Evolutionary conservation across 495 filamentous ascomycete genomes (phyloP).

Genomic region (Annulohypoxylon nitens): DNA sequence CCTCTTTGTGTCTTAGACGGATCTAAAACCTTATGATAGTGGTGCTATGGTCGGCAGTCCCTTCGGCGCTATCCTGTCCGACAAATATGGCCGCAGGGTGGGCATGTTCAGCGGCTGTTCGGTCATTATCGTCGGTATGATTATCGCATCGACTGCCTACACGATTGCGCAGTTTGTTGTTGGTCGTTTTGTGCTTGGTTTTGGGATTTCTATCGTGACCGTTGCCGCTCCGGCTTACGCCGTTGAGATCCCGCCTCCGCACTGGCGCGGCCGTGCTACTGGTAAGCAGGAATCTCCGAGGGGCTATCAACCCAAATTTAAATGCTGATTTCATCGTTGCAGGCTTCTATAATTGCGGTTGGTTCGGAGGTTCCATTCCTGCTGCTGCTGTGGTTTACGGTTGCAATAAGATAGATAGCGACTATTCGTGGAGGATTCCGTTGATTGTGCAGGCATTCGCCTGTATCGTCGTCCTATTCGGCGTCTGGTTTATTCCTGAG

Average conservation of each 20-base stretch:
- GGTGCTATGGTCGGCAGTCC: conserved; percentile 62
- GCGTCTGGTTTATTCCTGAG: conserved; percentile 72
- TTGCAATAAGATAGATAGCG: conserved; percentile 56
- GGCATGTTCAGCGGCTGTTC: conserved; percentile 64
- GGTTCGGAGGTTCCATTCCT: conserved; percentile 65
- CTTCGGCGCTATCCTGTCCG: conserved; percentile 60
- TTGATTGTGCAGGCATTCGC: conserved; percentile 61
- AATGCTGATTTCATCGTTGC: conserved; percentile 16
- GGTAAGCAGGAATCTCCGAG: conserved; percentile 34
- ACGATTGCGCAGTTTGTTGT: conserved; percentile 61
- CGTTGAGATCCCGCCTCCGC: conserved; percentile 63
- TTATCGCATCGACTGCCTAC: conserved; percentile 56
- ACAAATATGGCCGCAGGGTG: conserved; percentile 57
- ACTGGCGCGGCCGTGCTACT: conserved; percentile 63
- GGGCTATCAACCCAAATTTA: neutral
- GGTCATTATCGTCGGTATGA: conserved; percentile 66
- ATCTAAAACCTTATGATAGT: conserved; percentile 40
- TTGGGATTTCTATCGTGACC: conserved; percentile 65
- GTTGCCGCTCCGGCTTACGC: conserved; percentile 63
- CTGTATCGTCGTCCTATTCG: conserved; percentile 62
- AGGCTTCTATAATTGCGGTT: conserved; percentile 67
- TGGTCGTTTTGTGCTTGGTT: conserved; percentile 65
- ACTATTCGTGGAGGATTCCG: conserved; percentile 62
- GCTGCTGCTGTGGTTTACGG: conserved; percentile 62
- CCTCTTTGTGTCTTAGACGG: neutral